Base-by-base conservation (phyloP, 2,329 filamentous ascomycete species). In the Trichocomaceae sp. region DNA sequence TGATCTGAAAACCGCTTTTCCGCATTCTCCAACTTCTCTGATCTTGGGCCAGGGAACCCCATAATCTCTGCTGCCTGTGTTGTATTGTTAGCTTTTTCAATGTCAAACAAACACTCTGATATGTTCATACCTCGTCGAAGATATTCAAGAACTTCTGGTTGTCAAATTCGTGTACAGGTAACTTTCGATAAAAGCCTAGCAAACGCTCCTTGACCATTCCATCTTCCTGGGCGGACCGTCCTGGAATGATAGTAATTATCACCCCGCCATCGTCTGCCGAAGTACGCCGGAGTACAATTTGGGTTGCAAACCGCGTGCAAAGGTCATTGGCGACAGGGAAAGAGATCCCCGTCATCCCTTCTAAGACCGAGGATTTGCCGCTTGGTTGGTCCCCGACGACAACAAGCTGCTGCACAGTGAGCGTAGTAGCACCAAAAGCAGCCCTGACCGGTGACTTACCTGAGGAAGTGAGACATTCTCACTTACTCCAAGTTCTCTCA, bases 1-100 rank as follows among this genome's bases (percentile, higher is more conserved):
- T 77, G 72, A 5, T 68, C 61, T 0, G 72, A 66, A 52, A 76
- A 77, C 50, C 54, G n/a, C 57, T 58, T 64, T 66, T 17, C 64
- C 47, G 54, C 56, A 54, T 52, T 39, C 47, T 49, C 62, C 2
- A 57, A 5, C 5, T 58, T 56, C 9, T 56, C 53, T 4, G 53
- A 52, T 22, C 50, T 52, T 0, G 57, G 54, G 13, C 57, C 56
- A 2, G 62, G 64, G 20, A 69, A 26, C 8, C 63, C 66, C 66
- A 68, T 69, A 12, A 44, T 49, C 10, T 61, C 49, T 2, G 63
- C 61, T 17, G 65, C 64, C 64, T 67, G 53, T 33, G n/a, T 0
- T 7, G 8, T 17, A 20, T 12, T 23, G 29, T 54, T 10, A 45
- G 46, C 19, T 29, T 52, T 12, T 10, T 4, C 22, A 19, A 39